A percentile compares a stretch with the other conserved stretches of the same genome.
Conservation (phyloP, 2,329 filamentous ascomycete species). For the Gaeumannomyces tritici region DNA sequence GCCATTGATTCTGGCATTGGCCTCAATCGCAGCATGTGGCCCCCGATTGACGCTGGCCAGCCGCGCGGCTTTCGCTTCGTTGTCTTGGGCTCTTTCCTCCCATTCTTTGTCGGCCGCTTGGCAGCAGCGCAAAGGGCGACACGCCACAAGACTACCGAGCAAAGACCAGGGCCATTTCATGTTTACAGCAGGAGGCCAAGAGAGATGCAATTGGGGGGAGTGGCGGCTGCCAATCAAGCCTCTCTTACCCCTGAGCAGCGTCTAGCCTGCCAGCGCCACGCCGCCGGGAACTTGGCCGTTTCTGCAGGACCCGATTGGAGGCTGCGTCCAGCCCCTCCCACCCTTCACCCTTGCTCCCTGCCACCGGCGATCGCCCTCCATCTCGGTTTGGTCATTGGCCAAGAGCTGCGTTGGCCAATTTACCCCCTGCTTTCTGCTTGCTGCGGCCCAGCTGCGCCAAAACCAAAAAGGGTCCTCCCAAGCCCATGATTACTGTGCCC, state of each 20-base stretch:
- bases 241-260: neutral
- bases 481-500: neutral
- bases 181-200: neutral
- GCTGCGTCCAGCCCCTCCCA: too few species aligned
- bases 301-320: neutral
- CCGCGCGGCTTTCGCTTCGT: neutral
- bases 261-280: neutral
- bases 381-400: neutral
- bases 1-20: too few species aligned
- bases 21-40: neutral
- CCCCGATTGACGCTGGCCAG: neutral
- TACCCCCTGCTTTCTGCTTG: neutral
- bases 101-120: too few species aligned
- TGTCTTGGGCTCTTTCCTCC: too few species aligned
- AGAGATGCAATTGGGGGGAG: too few species aligned
- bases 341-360: neutral
- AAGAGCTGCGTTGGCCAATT: neutral
- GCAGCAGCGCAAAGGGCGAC: neutral
- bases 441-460: neutral
- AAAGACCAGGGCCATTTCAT: neutral
- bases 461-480: neutral
- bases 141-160: neutral
- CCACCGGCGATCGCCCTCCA: too few species aligned
- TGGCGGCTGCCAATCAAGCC: neutral
- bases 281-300: neutral